Evolutionary conservation across 2,329 filamentous ascomycete species (phyloP), one percentile per base, ranked within the genome.

Genomic region (Claviceps sp.): DNA sequence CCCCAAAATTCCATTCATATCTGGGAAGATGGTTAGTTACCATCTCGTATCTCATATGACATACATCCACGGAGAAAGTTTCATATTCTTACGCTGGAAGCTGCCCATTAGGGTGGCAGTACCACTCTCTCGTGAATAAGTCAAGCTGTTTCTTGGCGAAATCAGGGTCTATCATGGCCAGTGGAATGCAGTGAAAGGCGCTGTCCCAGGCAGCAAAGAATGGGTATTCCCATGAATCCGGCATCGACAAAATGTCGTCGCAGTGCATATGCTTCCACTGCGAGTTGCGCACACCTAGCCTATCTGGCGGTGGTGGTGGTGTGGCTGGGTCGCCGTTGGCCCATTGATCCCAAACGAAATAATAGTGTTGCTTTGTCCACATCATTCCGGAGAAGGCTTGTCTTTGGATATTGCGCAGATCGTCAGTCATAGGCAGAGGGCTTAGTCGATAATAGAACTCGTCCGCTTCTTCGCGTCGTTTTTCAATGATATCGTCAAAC

Each of bases 101-200:
- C 68, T 97, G 91, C 46, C 91, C 93, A 62, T 97, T 97, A 16
- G 91, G 91, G 68, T 97, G 91, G 78, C 93, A 95, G 73, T 96
- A 97, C 93, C 91, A 97, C 72, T 97, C 93, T 62, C 91, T 80
- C 2, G 91, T 97, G 65, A 97, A 91, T 43, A 97, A 72, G 65
- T 97, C 93, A 48, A 97, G 81, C 70, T 97, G 91, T 73, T 95
- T 96, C 79, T 97, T 97, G 52, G 91, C 90, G 62, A 96, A 96
- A 43, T 96, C 91, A 0, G 91, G 93, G 62, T 97, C 91, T 56
- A 97, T 90, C 90, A 97, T 96, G 41, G 93, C 87, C 55, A 97
- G 71, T 0, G 90, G 88, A 59, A 97, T 95, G 64, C 90, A 95
- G 70, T 97, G 93, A 69, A 97, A 97, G 5, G 90, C 91, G 51